These are phyloP conservation scores for Ceriops zippeliana DNA, from an alignment of 345 rosid species.

Conservation along the genomic window DNA sequence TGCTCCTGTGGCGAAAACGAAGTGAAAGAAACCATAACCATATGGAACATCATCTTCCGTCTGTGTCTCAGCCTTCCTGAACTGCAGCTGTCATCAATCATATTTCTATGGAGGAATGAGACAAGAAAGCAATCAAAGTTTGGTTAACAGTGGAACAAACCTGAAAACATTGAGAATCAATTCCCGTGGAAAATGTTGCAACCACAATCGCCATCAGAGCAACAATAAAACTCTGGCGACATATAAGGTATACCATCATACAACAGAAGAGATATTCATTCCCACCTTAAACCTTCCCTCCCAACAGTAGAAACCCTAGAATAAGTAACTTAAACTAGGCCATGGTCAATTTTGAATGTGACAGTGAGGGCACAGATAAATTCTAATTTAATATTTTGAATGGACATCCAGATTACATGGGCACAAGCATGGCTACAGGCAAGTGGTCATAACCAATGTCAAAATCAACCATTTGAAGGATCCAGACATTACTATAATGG, in stretches of 20 bases:
- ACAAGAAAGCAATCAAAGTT: conserved; percentile 1
- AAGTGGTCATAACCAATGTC: not conserved
- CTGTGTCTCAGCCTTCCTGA: conserved; percentile 47
- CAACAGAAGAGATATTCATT: not conserved
- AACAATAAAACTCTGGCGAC: conserved; percentile 74
- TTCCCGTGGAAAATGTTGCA: conserved; percentile 94
- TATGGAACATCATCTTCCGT: conserved; percentile 72
- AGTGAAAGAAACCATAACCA: conserved; percentile 96
- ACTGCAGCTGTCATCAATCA: conserved; percentile 36
- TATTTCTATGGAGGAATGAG: conserved; percentile 3
- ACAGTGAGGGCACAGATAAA: no score
- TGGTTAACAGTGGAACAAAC: conserved; percentile 31
- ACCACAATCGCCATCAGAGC: conserved; percentile 83
- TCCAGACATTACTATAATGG: conserved; percentile 65
- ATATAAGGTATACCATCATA: conserved; percentile 5
- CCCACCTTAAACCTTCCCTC: no score
- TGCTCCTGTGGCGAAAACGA: conserved; percentile 93
- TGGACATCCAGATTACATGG: no score
- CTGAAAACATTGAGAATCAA: conserved; percentile 94
- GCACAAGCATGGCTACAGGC: no score
- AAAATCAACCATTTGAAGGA: conserved; percentile 5
- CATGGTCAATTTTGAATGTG: no score
- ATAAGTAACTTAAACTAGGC: no score
- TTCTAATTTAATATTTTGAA: no score
- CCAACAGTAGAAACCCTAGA: no score